Percentiles rank a stretch among this genome's conserved stretches.
Evolutionary conservation across 2,329 filamentous ascomycete genomes (phyloP).

Genomic region (Dissoconium aciculare): DNA sequence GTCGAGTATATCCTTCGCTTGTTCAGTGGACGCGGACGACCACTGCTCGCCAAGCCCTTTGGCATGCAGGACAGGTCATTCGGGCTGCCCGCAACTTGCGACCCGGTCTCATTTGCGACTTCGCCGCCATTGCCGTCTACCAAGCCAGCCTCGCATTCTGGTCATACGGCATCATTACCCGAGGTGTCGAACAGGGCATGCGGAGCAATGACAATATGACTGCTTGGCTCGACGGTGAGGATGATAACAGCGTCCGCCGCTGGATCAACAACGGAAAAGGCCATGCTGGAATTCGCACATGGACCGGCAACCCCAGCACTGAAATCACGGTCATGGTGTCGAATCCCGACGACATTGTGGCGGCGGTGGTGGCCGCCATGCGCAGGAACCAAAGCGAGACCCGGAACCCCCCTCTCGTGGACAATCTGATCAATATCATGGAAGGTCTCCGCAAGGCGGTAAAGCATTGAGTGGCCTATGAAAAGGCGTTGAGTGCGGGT

Average conservation of each 20-base stretch:
- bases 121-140: slow-evolving; percentile 53
- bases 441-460: slow-evolving; percentile 35
- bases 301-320: slow-evolving; percentile 4
- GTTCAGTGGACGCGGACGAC: slow-evolving; percentile 43
- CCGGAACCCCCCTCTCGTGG: slow-evolving; percentile 44
- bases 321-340: slow-evolving; percentile 28
- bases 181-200: slow-evolving; percentile 28
- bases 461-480: slow-evolving; percentile 13
- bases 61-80: slow-evolving; percentile 54
- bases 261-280: slow-evolving; percentile 23
- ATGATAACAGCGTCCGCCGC: slow-evolving; percentile 36
- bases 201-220: slow-evolving; percentile 27
- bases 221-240: slow-evolving; percentile 41
- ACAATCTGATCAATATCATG: slow-evolving; percentile 51
- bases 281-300: slow-evolving; percentile 19
- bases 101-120: slow-evolving; percentile 34
- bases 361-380: slow-evolving; percentile 43
- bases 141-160: slow-evolving; percentile 54
- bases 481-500: too few relatives aligned
- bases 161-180: slow-evolving; percentile 47
- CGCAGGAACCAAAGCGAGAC: slow-evolving; percentile 34
- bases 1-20: slow-evolving; percentile 42
- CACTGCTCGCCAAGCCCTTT: slow-evolving; percentile 46
- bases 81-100: slow-evolving; percentile 39
- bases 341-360: slow-evolving; percentile 45